Percentiles rank a stretch among this genome's conserved stretches.
Conservation (phyloP, 1,284 basidiomycete genomes). For the Pterulicium gracile region DNA sequence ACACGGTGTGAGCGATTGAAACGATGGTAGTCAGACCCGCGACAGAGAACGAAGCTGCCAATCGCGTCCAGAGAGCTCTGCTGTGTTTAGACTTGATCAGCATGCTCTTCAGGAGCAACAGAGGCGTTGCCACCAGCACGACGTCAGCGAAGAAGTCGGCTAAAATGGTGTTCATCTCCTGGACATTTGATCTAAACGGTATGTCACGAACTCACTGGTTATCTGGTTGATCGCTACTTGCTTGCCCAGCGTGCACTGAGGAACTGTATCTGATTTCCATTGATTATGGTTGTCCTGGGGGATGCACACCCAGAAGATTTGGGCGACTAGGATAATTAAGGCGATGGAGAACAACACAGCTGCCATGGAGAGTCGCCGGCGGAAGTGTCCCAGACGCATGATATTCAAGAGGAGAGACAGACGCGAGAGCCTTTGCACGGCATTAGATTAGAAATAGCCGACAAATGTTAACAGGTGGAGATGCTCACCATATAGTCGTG, state of each 20-base stretch:
- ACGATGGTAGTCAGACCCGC: neutral
- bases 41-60: neutral
- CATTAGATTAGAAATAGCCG: too few relatives aligned
- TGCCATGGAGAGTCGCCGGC: neutral
- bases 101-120: neutral
- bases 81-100: neutral
- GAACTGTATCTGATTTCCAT: neutral
- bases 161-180: neutral
- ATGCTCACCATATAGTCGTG: neutral
- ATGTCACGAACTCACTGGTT: too few relatives aligned
- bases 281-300: neutral
- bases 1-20: neutral
- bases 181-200: too few relatives aligned
- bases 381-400: neutral
- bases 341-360: neutral
- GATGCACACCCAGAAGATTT: neutral
- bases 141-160: neutral
- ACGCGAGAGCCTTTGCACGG: neutral
- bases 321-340: neutral
- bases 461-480: too few relatives aligned
- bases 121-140: neutral
- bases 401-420: neutral
- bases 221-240: neutral
- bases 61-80: neutral
- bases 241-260: neutral